A percentile compares a stretch with the other conserved stretches of the same genome.
Conservation (phyloP, 805 yeast species). For the Metschnikowia kofuensis region DNA sequence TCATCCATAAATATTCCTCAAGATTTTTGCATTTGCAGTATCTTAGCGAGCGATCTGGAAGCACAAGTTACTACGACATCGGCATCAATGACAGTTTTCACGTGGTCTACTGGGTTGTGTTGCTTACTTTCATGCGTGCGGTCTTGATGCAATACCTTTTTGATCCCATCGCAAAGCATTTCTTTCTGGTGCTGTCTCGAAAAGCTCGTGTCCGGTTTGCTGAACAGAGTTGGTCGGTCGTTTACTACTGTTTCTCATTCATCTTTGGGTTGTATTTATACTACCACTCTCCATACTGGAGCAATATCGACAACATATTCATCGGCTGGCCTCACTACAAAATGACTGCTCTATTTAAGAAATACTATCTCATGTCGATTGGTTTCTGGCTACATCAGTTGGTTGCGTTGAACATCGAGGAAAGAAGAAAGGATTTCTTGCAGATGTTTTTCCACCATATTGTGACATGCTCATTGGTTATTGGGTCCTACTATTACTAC, state of each 20-base stretch:
- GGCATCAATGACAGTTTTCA: constrained; percentile 55
- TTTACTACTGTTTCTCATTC: constrained; percentile 58
- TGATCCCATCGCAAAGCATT: constrained; percentile 50
- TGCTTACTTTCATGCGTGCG: constrained; percentile 56
- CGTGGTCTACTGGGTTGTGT: constrained; percentile 53
- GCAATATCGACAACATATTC: constrained; percentile 58
- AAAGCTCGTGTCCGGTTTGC: constrained; percentile 68
- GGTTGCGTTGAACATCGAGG: constrained; percentile 73
- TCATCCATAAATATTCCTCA: constrained; percentile 25
- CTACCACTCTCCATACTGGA: constrained; percentile 54
- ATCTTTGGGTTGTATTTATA: constrained; percentile 57
- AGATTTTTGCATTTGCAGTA: constrained; percentile 38
- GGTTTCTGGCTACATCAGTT: constrained; percentile 81
- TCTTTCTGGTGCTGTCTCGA: constrained; percentile 41
- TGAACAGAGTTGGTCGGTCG: constrained; percentile 80
- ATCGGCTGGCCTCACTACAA: constrained; percentile 71
- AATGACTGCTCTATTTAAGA: constrained; percentile 52
- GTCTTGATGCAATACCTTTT: constrained; percentile 56
- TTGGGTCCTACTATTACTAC: constrained; percentile 71
- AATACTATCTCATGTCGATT: constrained; percentile 69
- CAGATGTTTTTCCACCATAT: constrained; percentile 92
- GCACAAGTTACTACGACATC: constrained; percentile 44
- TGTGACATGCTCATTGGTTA: constrained; percentile 63
- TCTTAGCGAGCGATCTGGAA: constrained; percentile 15
- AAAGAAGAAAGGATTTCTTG: constrained; percentile 71